Conservation (phyloP, 805 yeast species). For the Yueomyces sp. region DNA sequence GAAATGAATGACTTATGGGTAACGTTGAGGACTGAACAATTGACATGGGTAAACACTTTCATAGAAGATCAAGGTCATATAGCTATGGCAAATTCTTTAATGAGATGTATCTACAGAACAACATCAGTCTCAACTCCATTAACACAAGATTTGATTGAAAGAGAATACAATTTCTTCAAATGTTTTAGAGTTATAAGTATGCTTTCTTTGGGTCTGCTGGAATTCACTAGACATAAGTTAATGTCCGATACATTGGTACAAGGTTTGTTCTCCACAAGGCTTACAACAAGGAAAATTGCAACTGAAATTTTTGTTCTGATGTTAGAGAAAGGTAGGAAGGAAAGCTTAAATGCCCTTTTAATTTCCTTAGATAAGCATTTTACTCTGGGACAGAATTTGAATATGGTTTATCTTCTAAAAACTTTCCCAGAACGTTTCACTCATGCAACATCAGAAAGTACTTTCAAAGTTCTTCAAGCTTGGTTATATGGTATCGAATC, state of each 20-base stretch:
- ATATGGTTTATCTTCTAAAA: conserved; percentile 12
- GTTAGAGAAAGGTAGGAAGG: conserved; percentile 31
- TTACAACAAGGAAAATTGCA: conserved; percentile 65
- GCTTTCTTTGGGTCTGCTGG: conserved; percentile 16
- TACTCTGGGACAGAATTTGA: conserved; percentile 13
- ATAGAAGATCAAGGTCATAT: conserved; percentile 72
- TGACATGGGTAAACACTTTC: conserved; percentile 69
- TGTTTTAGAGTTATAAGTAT: conserved; percentile 47
- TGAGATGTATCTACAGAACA: conserved; percentile 28
- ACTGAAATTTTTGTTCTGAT: conserved; percentile 60
- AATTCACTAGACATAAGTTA: conserved; percentile 20
- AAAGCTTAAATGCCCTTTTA: conserved; percentile 21
- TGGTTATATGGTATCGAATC: conserved; percentile 59
- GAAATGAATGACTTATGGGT: conserved; percentile 82
- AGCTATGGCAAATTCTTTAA: conserved; percentile 55
- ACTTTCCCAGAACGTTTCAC: conserved; percentile 8
- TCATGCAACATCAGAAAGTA: conserved; percentile 9
- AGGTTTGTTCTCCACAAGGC: conserved; percentile 60
- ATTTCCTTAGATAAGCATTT: conserved; percentile 25
- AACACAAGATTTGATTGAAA: conserved; percentile 38
- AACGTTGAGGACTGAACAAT: conserved; percentile 79
- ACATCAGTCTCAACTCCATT: conserved; percentile 17
- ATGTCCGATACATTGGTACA: conserved; percentile 52
- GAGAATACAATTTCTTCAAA: conserved; percentile 63
- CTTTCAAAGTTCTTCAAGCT: conserved; percentile 36